phyloP scores from a whole-genome alignment of 1,139 yeast species.

The Blastobotrys aristatus region DNA sequence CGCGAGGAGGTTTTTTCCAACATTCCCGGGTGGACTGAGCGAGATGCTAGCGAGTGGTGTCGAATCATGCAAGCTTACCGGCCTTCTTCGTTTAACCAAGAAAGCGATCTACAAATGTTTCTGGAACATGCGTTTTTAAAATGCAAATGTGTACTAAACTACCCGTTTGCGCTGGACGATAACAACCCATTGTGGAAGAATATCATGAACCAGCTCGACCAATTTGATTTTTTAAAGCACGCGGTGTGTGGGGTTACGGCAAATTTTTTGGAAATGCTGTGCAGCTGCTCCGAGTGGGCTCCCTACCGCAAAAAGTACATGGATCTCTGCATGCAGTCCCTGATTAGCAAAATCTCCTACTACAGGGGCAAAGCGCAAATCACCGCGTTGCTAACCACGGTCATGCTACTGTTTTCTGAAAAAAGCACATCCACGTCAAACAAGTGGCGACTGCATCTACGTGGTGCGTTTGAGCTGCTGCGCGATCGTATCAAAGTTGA shows the following conservation, averaged over 20 bases:
- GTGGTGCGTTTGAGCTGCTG: slow-evolving; percentile 25
- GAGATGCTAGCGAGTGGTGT: slow-evolving; percentile 16
- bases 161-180: slow-evolving; percentile 18
- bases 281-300: slow-evolving; percentile 22
- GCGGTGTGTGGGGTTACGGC: slow-evolving; percentile 17
- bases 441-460: slow-evolving; percentile 30
- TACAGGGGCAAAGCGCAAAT: slow-evolving; percentile 16
- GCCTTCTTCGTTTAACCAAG: slow-evolving; percentile 18
- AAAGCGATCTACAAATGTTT: slow-evolving; percentile 18
- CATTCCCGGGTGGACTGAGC: slow-evolving; percentile 20
- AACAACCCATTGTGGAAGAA: slow-evolving; percentile 18
- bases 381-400: slow-evolving; percentile 21
- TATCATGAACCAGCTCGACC: slow-evolving; percentile 12
- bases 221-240: slow-evolving; percentile 16
- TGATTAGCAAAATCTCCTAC: slow-evolving; percentile 16
- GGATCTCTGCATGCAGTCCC: slow-evolving; percentile 21
- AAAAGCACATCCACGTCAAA: slow-evolving; percentile 25
- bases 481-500: slow-evolving; percentile 8
- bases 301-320: slow-evolving; percentile 20
- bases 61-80: slow-evolving; percentile 22
- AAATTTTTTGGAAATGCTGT: slow-evolving; percentile 16
- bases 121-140: slow-evolving; percentile 18
- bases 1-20: slow-evolving; percentile 15
- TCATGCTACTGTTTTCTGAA: slow-evolving; percentile 28
- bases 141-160: slow-evolving; percentile 19